Conservation (phyloP, 306 rosid species). For the Dryas alaskensis region DNA sequence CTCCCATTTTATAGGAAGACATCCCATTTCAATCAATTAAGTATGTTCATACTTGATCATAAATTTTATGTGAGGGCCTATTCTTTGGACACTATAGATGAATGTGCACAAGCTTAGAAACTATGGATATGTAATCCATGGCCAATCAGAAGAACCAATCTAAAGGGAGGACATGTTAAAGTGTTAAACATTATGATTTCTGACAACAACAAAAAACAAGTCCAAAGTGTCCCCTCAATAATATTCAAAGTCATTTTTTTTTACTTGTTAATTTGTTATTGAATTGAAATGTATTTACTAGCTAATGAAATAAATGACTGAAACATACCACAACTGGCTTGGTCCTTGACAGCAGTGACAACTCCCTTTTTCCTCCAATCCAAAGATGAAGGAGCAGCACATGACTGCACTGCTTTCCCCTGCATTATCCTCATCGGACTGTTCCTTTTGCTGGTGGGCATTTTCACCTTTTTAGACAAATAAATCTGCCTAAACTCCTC, state of each 20-base stretch:
- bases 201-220: background rate
- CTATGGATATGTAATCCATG: background rate
- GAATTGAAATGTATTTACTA: background rate
- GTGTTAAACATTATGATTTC: background rate
- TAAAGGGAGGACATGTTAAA: background rate
- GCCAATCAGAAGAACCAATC: background rate
- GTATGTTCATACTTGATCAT: background rate
- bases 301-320: background rate
- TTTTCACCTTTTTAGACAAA: slow-evolving; percentile 46
- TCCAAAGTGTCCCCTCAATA: background rate
- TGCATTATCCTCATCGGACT: slow-evolving; percentile 21
- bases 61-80: background rate
- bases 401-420: slow-evolving; percentile 27
- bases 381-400: slow-evolving; percentile 54
- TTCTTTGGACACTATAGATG: background rate
- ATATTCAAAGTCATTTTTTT: background rate
- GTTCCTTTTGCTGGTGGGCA: slow-evolving; percentile 37
- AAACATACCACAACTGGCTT: slow-evolving; percentile 60
- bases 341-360: slow-evolving; percentile 64
- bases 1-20: background rate
- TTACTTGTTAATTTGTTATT: background rate
- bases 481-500: slow-evolving; percentile 56
- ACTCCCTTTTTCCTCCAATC: slow-evolving; percentile 81
- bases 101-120: background rate
- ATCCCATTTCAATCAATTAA: background rate